Evolutionary conservation across 179 eudicot species (phyloP).

Genomic region (Sideroxylon spinosum): DNA sequence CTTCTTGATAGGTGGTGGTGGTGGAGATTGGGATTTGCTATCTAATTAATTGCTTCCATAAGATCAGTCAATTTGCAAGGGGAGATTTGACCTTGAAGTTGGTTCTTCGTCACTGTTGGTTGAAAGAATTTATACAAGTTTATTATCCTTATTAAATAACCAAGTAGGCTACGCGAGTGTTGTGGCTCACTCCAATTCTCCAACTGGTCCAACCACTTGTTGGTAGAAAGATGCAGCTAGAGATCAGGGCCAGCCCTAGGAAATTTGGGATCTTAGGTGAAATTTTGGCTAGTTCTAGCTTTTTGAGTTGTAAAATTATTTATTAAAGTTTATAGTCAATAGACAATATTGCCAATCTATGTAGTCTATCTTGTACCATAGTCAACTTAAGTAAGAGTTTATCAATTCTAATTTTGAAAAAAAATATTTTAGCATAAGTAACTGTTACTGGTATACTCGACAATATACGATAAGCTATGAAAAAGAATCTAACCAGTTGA

Average conservation of each 20-base stretch:
- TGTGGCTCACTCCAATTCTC: background rate
- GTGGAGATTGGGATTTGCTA: background rate
- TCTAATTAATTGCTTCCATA: background rate
- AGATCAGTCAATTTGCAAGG: background rate
- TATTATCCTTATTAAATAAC: background rate
- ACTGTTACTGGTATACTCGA: too few relatives aligned
- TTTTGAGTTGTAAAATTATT: too few relatives aligned
- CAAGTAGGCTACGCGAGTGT: background rate
- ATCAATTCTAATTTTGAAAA: too few relatives aligned
- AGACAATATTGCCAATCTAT: too few relatives aligned
- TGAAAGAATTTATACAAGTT: background rate
- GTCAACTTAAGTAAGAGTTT: too few relatives aligned
- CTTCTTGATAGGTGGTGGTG: background rate
- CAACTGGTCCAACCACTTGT: background rate
- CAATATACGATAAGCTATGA: too few relatives aligned
- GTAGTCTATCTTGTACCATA: too few relatives aligned
- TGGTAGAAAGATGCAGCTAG: background rate
- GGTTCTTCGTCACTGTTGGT: background rate
- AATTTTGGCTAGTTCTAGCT: too few relatives aligned
- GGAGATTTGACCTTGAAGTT: background rate
- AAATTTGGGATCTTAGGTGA: too few relatives aligned
- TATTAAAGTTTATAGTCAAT: too few relatives aligned
- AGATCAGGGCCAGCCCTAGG: background rate
- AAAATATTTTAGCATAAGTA: too few relatives aligned
- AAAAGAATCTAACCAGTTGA: too few relatives aligned